These are phyloP conservation scores for Fusarium nygamai DNA, from an alignment of 2,329 filamentous ascomycete species.

Conservation along the genomic window DNA sequence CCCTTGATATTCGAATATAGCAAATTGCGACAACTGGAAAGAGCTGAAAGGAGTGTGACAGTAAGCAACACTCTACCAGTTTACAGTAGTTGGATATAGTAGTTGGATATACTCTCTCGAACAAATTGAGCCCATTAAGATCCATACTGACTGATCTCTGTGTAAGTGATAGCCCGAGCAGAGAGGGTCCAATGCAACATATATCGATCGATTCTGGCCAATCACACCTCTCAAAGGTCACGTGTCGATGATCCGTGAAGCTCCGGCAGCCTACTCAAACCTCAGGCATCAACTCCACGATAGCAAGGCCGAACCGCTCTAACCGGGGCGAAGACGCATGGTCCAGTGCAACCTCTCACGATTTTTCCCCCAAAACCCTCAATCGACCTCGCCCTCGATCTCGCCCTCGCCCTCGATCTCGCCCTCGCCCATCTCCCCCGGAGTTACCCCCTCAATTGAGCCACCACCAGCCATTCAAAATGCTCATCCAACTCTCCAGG, in stretches of 20 bases:
- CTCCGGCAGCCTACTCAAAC: slow-evolving; percentile 8
- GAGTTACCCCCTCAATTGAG: slow-evolving; percentile 56
- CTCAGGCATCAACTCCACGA: slow-evolving; percentile 31
- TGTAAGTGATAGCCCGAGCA: slow-evolving; percentile 10
- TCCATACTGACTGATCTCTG: background rate
- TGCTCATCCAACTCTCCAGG: slow-evolving; percentile 66
- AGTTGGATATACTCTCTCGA: background rate
- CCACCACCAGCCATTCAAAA: slow-evolving; percentile 59
- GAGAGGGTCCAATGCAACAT: background rate
- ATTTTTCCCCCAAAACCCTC: slow-evolving; percentile 53
- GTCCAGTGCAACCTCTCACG: slow-evolving; percentile 49
- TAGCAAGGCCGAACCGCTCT: slow-evolving; percentile 38
- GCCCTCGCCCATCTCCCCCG: slow-evolving; percentile 37
- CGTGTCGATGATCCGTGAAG: slow-evolving; percentile 23
- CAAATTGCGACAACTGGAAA: background rate
- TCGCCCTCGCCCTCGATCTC: background rate
- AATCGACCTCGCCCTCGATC: no score
- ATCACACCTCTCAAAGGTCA: background rate
- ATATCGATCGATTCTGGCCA: slow-evolving; percentile 7
- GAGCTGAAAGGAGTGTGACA: background rate
- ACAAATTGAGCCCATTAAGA: background rate
- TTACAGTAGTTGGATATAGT: no score
- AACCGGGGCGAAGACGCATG: slow-evolving; percentile 38
- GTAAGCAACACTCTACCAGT: background rate
- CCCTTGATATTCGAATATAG: background rate